Conservation (phyloP, 495 filamentous ascomycete genomes). For the Cairneyella variabilis region DNA sequence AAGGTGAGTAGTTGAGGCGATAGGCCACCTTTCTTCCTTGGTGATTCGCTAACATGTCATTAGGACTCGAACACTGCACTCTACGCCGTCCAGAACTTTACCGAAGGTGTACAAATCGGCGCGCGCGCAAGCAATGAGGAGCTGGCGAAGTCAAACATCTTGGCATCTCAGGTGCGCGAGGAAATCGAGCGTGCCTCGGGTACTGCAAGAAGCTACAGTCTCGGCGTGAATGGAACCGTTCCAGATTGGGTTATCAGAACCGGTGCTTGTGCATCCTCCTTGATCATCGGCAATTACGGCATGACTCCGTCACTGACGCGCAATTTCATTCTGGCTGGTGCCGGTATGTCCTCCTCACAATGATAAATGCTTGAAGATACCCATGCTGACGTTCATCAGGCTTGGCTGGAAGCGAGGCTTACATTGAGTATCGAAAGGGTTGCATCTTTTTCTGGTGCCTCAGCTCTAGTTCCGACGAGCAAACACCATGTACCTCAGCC, state of each 20-base stretch:
- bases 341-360: too few relatives aligned
- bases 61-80: not conserved
- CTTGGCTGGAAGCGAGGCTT: not conserved
- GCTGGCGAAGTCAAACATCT: slow-evolving; percentile 15
- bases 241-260: slow-evolving; percentile 11
- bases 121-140: too few relatives aligned
- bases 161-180: slow-evolving; percentile 9
- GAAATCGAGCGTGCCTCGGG: slow-evolving; percentile 14
- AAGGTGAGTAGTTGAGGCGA: not conserved
- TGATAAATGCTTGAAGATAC: not conserved
- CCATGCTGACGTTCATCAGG: not conserved
- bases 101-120: slow-evolving; percentile 16
- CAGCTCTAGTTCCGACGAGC: too few relatives aligned
- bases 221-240: not conserved
- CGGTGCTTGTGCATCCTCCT: not conserved
- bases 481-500: too few relatives aligned
- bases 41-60: not conserved
- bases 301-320: slow-evolving; percentile 12
- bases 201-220: not conserved
- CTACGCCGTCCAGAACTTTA: slow-evolving; percentile 12
- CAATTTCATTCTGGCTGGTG: too few relatives aligned
- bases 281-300: slow-evolving; percentile 20
- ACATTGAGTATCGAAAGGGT: too few relatives aligned
- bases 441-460: too few relatives aligned
- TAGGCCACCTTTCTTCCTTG: not conserved